phyloP scores from a whole-genome alignment of 495 filamentous ascomycete genomes.

The Neurospora sublineolata region DNA sequence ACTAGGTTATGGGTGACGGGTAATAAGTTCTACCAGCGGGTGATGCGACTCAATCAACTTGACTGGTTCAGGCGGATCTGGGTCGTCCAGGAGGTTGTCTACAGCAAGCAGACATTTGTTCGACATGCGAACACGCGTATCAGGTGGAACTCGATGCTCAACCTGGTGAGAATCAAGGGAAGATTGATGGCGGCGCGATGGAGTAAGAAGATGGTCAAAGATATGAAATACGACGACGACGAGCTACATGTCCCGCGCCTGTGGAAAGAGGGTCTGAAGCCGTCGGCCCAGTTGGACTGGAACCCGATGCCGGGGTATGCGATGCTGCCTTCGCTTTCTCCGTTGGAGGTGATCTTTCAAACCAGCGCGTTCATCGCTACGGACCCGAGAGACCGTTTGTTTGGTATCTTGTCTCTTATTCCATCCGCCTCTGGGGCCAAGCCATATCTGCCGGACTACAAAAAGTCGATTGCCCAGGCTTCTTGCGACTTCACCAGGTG shows the following conservation, averaged over 20 bases:
- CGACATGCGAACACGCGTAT: background rate
- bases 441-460: background rate
- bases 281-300: background rate
- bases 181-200: background rate
- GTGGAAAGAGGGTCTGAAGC: background rate
- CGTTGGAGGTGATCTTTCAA: background rate
- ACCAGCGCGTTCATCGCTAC: background rate
- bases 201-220: background rate
- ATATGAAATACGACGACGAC: background rate
- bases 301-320: background rate
- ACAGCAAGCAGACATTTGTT: background rate
- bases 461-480: background rate
- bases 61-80: background rate
- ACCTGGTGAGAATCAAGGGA: background rate
- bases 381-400: background rate
- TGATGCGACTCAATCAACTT: background rate
- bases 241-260: background rate
- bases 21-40: background rate
- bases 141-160: background rate
- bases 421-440: background rate
- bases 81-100: background rate
- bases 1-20: background rate
- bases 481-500: background rate
- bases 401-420: background rate
- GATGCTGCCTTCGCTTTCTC: background rate